These are phyloP conservation scores for Fraxinus xanthoxyloides DNA, from an alignment of 305 asterid genomes.

Conservation along the genomic window DNA sequence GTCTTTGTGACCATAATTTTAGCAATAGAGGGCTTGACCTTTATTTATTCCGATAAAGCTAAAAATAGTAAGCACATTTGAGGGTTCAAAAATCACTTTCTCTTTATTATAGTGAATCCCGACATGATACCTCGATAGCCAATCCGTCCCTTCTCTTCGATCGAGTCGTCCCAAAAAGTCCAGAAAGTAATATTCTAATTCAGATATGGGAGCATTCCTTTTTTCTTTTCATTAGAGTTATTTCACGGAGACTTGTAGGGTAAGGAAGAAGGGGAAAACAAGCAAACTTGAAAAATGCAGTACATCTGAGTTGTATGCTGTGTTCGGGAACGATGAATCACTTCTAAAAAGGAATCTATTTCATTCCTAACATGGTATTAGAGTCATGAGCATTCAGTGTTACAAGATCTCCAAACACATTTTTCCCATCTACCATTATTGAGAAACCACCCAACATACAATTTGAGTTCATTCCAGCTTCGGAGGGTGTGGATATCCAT, in stretches of 20 bases:
- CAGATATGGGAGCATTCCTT: background rate
- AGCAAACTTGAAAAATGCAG: background rate
- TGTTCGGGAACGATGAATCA: background rate
- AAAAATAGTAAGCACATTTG: background rate
- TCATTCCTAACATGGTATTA: background rate
- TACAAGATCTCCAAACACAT: background rate
- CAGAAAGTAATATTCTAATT: background rate
- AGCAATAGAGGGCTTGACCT: background rate
- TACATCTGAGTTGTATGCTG: background rate
- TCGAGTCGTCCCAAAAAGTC: background rate
- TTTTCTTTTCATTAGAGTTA: background rate
- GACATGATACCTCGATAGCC: background rate
- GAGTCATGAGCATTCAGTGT: background rate
- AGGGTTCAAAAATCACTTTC: background rate
- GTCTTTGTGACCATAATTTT: background rate
- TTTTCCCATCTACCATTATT: background rate
- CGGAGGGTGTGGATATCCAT: background rate
- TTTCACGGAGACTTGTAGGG: background rate
- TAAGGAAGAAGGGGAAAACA: background rate
- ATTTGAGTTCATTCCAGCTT: background rate
- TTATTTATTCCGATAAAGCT: background rate
- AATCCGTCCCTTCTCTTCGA: background rate
- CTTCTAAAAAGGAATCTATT: background rate
- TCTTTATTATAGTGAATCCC: background rate
- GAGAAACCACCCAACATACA: background rate